Evolutionary conservation across 1,139 yeast species (phyloP).

Genomic region (Yamadazyma songkhlaensis): DNA sequence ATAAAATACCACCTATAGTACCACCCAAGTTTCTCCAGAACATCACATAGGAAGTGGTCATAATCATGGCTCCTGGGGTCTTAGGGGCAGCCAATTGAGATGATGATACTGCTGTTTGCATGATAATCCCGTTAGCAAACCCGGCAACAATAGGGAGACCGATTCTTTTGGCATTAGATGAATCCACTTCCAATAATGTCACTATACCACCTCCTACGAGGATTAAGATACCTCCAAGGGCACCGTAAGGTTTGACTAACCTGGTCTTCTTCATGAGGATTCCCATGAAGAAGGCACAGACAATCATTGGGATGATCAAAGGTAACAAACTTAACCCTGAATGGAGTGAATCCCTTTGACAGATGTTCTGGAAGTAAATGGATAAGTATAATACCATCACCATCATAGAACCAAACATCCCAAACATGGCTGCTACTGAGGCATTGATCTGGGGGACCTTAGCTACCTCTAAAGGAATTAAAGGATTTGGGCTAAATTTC

Average conservation of each 20-base stretch:
- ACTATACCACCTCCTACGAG: slow-evolving; percentile 35
- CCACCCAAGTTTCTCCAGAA: slow-evolving; percentile 32
- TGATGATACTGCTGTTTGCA: slow-evolving; percentile 28
- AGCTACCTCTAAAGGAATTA: slow-evolving; percentile 27
- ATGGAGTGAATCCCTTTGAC: slow-evolving; percentile 29
- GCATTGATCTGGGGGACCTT: slow-evolving; percentile 23
- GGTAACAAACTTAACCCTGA: slow-evolving; percentile 41
- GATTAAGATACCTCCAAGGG: slow-evolving; percentile 24
- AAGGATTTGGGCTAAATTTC: slow-evolving; percentile 22
- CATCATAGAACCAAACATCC: slow-evolving; percentile 26
- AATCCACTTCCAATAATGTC: slow-evolving; percentile 28
- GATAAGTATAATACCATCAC: slow-evolving; percentile 24
- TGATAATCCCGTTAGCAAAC: slow-evolving; percentile 25
- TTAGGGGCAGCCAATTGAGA: slow-evolving; percentile 37
- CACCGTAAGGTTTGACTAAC: slow-evolving; percentile 28
- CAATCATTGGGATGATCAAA: slow-evolving; percentile 30
- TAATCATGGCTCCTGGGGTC: slow-evolving; percentile 33
- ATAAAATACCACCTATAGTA: slow-evolving; percentile 29
- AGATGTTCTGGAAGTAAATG: slow-evolving; percentile 39
- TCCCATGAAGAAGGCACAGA: slow-evolving; percentile 29
- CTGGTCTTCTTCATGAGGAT: slow-evolving; percentile 27
- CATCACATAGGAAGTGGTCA: slow-evolving; percentile 33
- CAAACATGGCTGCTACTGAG: slow-evolving; percentile 19
- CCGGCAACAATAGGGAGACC: slow-evolving; percentile 37
- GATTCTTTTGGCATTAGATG: slow-evolving; percentile 23